A percentile compares a stretch with the other conserved stretches of the same genome.
Evolutionary conservation across 305 asterid species (phyloP).

Genomic region (Salvia sclarea): DNA sequence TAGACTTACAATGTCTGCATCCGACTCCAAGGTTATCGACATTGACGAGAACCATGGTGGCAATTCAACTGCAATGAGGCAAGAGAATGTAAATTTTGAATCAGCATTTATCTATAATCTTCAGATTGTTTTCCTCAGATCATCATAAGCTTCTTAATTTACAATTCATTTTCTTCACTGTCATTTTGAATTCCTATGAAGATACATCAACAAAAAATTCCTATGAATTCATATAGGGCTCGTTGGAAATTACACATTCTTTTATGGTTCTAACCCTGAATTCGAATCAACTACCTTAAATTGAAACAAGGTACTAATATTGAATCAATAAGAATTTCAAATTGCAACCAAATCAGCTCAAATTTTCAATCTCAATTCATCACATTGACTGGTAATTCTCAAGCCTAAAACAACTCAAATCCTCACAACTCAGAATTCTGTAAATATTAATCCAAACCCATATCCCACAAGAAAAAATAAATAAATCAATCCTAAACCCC

Average conservation of each 20-base stretch:
- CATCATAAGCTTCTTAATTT: background rate
- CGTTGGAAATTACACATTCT: too few relatives aligned
- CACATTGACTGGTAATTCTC: slow-evolving; percentile 19
- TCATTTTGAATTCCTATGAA: background rate
- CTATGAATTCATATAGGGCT: too few relatives aligned
- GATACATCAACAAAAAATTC: too few relatives aligned
- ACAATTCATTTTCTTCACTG: background rate
- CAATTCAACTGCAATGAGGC: slow-evolving; percentile 75
- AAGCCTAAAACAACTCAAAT: slow-evolving; percentile 19
- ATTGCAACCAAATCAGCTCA: slow-evolving; percentile 14
- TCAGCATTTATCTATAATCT: slow-evolving; percentile 17
- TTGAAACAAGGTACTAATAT: background rate
- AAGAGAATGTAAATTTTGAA: slow-evolving; percentile 28
- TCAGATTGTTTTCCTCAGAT: background rate
- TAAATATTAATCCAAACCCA: slow-evolving; percentile 18
- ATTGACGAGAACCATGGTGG: slow-evolving; percentile 91
- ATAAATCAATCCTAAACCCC: background rate
- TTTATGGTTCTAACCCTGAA: background rate
- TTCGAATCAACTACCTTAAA: background rate
- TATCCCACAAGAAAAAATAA: slow-evolving; percentile 7
- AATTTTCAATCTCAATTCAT: slow-evolving; percentile 14
- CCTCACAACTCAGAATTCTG: background rate
- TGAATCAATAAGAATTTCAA: background rate
- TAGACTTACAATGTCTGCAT: slow-evolving; percentile 65
- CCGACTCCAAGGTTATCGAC: slow-evolving; percentile 70